Evolutionary conservation across 108 stramenopile species (phyloP).

Genomic region (Cyclotella cryptica): DNA sequence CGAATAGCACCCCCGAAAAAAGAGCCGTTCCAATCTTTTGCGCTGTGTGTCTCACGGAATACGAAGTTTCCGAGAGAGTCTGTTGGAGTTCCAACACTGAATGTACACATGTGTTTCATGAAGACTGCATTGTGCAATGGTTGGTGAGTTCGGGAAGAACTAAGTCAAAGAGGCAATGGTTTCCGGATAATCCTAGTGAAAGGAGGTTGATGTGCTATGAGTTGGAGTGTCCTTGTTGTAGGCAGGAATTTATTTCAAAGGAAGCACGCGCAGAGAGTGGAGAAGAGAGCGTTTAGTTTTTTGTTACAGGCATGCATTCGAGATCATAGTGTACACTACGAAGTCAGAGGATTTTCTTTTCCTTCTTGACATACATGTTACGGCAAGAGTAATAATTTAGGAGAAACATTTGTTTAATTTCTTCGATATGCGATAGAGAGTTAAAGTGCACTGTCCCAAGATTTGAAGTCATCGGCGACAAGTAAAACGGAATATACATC

Average conservation of each 20-base stretch:
- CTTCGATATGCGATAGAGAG: too few species aligned
- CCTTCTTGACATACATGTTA: too few species aligned
- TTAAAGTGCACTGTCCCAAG: too few species aligned
- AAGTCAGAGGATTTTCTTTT: too few species aligned
- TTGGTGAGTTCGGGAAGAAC: constrained; percentile 52
- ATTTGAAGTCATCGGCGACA: too few species aligned
- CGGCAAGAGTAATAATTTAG: too few species aligned
- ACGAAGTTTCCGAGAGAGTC: constrained; percentile 53
- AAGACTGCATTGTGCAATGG: constrained; percentile 56
- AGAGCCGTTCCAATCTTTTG: constrained; percentile 67
- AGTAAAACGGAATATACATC: too few species aligned
- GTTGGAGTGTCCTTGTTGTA: constrained; percentile 71
- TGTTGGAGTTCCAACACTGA: constrained; percentile 65
- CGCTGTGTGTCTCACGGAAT: constrained; percentile 63
- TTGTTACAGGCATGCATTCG: too few species aligned
- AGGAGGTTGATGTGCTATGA: constrained; percentile 45
- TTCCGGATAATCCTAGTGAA: constrained; percentile 35
- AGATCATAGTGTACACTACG: neutral
- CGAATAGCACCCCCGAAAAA: neutral
- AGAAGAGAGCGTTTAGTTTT: neutral
- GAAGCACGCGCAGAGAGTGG: neutral
- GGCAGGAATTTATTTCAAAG: constrained; percentile 58
- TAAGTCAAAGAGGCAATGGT: constrained; percentile 34
- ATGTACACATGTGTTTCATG: constrained; percentile 58
- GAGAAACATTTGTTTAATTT: too few species aligned